Evolutionary conservation across 202 grass and related monocot species (phyloP).

Genomic region (Sporobolus alterniflorus): DNA sequence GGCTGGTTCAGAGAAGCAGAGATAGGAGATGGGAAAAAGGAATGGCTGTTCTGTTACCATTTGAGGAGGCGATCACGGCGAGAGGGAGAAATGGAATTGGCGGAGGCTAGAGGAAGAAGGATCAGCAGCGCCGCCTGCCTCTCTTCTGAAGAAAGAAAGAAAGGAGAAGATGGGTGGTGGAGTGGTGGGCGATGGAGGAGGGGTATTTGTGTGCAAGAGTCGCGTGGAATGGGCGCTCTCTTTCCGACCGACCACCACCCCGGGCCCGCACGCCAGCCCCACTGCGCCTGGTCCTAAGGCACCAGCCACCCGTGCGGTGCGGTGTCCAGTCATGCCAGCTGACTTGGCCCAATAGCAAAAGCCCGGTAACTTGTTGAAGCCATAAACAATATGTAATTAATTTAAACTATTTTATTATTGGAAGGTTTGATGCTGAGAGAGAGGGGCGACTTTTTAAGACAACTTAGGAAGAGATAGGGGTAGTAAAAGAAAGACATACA

Average conservation of each 20-base stretch:
- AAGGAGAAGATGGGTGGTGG: background rate
- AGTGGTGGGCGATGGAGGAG: background rate
- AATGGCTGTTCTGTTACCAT: slow-evolving; percentile 40
- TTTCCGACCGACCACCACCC: background rate
- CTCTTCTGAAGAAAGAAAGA: background rate
- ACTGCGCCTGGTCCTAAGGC: too few relatives aligned
- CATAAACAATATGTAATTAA: too few relatives aligned
- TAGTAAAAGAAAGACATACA: too few relatives aligned
- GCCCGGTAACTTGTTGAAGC: too few relatives aligned
- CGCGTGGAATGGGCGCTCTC: slow-evolving; percentile 61
- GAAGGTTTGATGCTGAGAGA: too few relatives aligned
- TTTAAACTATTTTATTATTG: too few relatives aligned
- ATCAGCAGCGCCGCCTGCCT: background rate
- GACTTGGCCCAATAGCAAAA: too few relatives aligned
- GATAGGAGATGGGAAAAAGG: background rate
- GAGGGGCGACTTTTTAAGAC: too few relatives aligned
- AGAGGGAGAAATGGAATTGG: background rate
- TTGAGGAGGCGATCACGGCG: background rate
- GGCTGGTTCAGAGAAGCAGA: background rate
- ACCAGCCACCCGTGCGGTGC: background rate
- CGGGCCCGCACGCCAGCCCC: slow-evolving; percentile 22
- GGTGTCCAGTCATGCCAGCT: too few relatives aligned
- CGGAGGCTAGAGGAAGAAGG: background rate
- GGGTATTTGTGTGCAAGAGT: slow-evolving; percentile 54
- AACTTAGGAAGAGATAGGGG: too few relatives aligned